phyloP scores from a whole-genome alignment of 495 filamentous ascomycete genomes.

The Penicillium desertorum region DNA sequence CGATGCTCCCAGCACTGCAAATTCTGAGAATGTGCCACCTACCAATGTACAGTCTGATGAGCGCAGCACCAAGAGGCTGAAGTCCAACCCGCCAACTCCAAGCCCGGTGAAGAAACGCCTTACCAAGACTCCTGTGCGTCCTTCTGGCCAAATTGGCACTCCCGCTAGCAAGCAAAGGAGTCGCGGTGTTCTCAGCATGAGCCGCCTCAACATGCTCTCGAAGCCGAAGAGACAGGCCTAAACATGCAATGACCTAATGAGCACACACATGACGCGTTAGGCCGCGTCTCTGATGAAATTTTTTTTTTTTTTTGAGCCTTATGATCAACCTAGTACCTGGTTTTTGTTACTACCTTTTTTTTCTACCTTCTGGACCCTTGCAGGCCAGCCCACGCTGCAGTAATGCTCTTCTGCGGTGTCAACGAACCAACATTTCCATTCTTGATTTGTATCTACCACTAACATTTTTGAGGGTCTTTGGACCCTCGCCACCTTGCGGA shows the following conservation, averaged over 20 bases:
- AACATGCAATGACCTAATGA: background rate
- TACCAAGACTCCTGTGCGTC: constrained; percentile 34
- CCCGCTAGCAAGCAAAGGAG: constrained; percentile 39
- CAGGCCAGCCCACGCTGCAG: constrained; percentile 3
- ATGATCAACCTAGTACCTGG: background rate
- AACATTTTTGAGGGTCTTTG: constrained; percentile 1
- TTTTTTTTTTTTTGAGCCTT: constrained; percentile 8
- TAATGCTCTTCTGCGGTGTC: constrained; percentile 13
- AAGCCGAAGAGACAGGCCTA: constrained; percentile 48
- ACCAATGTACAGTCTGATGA: constrained; percentile 35
- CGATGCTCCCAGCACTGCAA: constrained; percentile 50
- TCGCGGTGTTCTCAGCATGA: constrained; percentile 45
- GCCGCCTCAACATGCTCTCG: constrained; percentile 52
- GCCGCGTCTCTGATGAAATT: constrained; percentile 3
- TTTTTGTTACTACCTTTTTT: constrained; percentile 5
- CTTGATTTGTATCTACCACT: constrained; percentile 22
- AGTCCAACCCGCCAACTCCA: constrained; percentile 37
- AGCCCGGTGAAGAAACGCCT: constrained; percentile 42
- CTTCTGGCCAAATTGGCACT: constrained; percentile 36
- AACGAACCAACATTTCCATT: constrained; percentile 15
- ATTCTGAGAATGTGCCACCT: constrained; percentile 45
- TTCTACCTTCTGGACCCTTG: background rate
- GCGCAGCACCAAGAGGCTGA: constrained; percentile 46
- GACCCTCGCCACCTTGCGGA: background rate
- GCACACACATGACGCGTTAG: constrained; percentile 20